These are phyloP conservation scores for Verticillium isaacii DNA, from an alignment of 2,329 filamentous ascomycete genomes.

Conservation along the genomic window DNA sequence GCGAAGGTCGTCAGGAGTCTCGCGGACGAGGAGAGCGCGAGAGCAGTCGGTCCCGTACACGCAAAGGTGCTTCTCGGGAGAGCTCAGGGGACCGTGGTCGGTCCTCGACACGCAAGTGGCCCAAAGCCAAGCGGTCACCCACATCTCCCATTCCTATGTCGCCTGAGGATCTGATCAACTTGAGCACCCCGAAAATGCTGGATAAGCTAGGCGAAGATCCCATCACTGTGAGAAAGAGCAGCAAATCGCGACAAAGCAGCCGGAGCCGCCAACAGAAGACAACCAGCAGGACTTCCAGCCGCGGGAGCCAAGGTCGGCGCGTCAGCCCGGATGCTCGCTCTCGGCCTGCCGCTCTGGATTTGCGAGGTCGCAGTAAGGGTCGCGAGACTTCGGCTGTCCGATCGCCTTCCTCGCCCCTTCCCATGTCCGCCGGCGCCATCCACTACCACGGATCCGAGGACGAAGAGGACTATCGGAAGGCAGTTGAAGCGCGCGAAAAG, in stretches of 20 bases:
- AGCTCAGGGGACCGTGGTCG: conserved; percentile 68
- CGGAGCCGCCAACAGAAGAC: conserved; percentile 14
- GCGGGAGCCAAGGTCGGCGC: conserved; percentile 23
- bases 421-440: conserved; percentile 59
- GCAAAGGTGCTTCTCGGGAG: conserved; percentile 50
- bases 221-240: conserved; percentile 38
- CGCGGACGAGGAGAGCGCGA: conserved; percentile 35
- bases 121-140: conserved; percentile 78
- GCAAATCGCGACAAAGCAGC: conserved; percentile 17
- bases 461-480: conserved; percentile 54
- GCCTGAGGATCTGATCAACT: conserved; percentile 71
- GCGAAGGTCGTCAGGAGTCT: conserved; percentile 35
- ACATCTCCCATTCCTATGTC: conserved; percentile 94
- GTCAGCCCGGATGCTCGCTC: not conserved
- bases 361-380: conserved; percentile 59
- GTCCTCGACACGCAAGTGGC: conserved; percentile 57
- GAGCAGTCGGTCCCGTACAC: conserved; percentile 42
- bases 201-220: conserved; percentile 30
- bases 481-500: conserved; percentile 47
- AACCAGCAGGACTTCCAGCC: conserved; percentile 45
- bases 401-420: conserved; percentile 78
- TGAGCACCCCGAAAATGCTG: conserved; percentile 42
- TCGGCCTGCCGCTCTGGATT: conserved; percentile 27
- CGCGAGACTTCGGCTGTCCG: conserved; percentile 54
- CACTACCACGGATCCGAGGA: conserved; percentile 57